A percentile compares a stretch with the other conserved stretches of the same genome.
Evolutionary conservation across 2,329 filamentous ascomycete genomes (phyloP).

Genomic region (Hymenoscyphus infarciens): DNA sequence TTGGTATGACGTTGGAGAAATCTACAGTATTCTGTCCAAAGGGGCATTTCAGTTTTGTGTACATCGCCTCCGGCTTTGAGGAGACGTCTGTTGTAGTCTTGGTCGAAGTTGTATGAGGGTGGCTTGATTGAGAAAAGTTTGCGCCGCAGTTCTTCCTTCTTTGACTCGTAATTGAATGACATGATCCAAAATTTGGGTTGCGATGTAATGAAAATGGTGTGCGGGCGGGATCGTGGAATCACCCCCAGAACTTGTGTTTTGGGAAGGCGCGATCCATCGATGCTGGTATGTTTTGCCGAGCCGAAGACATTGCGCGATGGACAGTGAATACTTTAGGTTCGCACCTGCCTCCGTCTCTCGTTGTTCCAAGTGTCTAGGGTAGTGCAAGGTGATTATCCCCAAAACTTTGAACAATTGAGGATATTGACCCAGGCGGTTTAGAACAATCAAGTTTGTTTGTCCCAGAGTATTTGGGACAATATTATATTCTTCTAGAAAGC

Average conservation of each 20-base stretch:
- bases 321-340: not conserved
- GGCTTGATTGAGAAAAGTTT: not conserved
- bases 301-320: not conserved
- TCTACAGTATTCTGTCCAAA: no score
- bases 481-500: no score
- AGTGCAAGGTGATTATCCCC: no score
- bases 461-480: no score
- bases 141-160: not conserved
- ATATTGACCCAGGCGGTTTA: no score
- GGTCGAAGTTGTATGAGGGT: not conserved
- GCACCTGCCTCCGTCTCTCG: not conserved
- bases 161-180: not conserved
- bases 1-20: no score
- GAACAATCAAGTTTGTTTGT: no score
- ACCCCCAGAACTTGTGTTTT: not conserved
- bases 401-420: no score
- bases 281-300: not conserved
- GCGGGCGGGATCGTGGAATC: not conserved
- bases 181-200: not conserved
- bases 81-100: not conserved
- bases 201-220: not conserved
- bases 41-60: no score
- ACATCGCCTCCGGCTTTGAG: no score
- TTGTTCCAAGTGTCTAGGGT: no score
- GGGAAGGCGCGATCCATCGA: not conserved